Percentiles rank a stretch among this genome's conserved stretches.
Conservation (phyloP, 768 basidiomycete genomes). For the Leccinum fibrillosum region DNA sequence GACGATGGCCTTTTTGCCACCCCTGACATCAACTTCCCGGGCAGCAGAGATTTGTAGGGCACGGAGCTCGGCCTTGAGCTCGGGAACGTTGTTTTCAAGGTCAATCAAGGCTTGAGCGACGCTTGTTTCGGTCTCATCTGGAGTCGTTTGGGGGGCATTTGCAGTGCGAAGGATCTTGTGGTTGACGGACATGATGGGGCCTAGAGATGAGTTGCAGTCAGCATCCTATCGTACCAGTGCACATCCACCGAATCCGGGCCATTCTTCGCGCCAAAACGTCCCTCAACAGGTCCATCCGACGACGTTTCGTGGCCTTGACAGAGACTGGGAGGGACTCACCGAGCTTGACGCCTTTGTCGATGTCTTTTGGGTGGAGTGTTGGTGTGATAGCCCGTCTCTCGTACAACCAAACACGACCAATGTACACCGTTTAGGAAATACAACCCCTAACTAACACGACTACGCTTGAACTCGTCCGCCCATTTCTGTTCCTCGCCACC, state of each 20-base stretch:
- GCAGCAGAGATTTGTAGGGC: constrained; percentile 97
- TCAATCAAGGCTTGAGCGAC: constrained; percentile 96
- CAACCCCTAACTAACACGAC: constrained; percentile 19
- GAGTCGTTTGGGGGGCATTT: constrained; percentile 86
- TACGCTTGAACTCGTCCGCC: constrained; percentile 83
- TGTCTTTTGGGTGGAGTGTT: constrained; percentile 26
- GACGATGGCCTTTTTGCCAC: constrained; percentile 99
- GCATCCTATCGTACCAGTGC: constrained; percentile 40
- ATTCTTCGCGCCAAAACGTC: constrained; percentile 18
- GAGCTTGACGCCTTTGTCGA: constrained; percentile 61
- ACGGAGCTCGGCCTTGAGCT: constrained; percentile 95
- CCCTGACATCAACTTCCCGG: constrained; percentile 97
- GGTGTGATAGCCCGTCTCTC: constrained; percentile 5
- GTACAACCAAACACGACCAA: constrained; percentile 32
- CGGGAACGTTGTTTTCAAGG: constrained; percentile 97
- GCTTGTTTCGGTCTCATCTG: constrained; percentile 86
- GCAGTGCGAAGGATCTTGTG: constrained; percentile 95
- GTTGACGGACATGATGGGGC: constrained; percentile 61
- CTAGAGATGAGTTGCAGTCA: constrained; percentile 26
- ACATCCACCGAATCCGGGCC: constrained; percentile 56
- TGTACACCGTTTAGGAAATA: constrained; percentile 12
- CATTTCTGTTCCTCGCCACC: constrained; percentile 77
- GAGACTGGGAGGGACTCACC: constrained; percentile 54
- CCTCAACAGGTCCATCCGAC: constrained; percentile 22
- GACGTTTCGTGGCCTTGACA: constrained; percentile 10